Percentiles rank a stretch among this genome's conserved stretches.
These are phyloP conservation scores for Trichophyton simii DNA, from an alignment of 2,329 filamentous ascomycete genomes.

Conservation along the genomic window DNA sequence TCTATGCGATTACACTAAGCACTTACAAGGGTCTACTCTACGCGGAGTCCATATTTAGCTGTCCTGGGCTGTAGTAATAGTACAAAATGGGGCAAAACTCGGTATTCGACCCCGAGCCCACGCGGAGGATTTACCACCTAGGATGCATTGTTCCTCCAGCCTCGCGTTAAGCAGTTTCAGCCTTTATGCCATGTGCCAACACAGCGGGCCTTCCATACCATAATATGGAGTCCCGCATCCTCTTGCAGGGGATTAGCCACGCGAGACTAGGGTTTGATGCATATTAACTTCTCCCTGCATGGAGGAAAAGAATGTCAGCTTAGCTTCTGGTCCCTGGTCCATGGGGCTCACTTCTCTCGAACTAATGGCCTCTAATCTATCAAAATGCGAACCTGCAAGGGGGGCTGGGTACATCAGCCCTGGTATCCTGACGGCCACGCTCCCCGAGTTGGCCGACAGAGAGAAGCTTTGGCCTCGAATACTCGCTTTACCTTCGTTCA, in stretches of 20 bases:
- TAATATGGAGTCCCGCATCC: not conserved
- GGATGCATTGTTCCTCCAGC: not conserved
- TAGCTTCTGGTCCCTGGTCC: not conserved
- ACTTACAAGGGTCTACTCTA: not conserved
- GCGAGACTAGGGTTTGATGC: not conserved
- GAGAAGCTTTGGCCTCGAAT: not conserved
- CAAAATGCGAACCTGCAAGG: not conserved
- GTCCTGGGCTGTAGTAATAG: not conserved
- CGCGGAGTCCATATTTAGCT: slow-evolving; percentile 1
- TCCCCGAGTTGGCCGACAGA: not conserved
- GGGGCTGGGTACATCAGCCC: not conserved
- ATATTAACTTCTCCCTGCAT: not conserved
- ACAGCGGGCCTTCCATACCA: not conserved
- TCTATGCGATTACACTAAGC: not conserved
- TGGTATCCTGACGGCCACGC: not conserved
- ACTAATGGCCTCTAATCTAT: not conserved
- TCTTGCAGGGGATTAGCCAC: slow-evolving; percentile 1
- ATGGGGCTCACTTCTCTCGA: not conserved
- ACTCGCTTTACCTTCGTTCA: not conserved
- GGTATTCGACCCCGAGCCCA: slow-evolving; percentile 3
- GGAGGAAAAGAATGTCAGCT: not conserved
- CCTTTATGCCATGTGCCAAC: not conserved
- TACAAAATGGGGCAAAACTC: not conserved
- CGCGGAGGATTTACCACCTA: slow-evolving; percentile 1
- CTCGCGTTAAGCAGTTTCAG: not conserved